Base-by-base conservation (phyloP, 305 asterid species). In the Solanum hybrid region DNA sequence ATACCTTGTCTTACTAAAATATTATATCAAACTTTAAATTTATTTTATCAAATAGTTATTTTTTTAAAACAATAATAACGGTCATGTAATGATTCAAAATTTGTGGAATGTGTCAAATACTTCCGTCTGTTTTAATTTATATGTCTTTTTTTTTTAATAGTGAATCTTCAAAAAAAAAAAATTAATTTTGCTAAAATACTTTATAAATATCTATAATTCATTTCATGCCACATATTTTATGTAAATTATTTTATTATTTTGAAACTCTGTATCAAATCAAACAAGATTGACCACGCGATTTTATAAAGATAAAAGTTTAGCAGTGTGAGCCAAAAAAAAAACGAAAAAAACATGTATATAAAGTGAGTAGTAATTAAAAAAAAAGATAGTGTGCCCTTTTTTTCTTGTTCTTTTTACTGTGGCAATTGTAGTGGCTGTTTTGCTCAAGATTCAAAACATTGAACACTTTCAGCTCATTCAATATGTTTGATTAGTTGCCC, bases 391-490 rank as follows among this genome's bases (percentile, higher is more conserved):
- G 38, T 83, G 27, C 4, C 10, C n/a, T 13, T 36, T 8, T 38
- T 41, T 81, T 24, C 22, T 6, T 70, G 14, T 26, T 68, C 9
- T 68, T 29, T 83, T 83, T 34, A 45, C 37, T 4, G 73, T 27
- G 73, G 6, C 61, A 31, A 2, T 7, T 10, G 79, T 80, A 84
- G 57, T 86, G 26, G 76, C 27, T 34, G 22, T 37, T 17, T 91
- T 87, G 85, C 89, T 82, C 92, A 89, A 92, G 94, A 93, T 94
- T 93, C 93, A 89, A 90, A 89, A 34, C 77, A 45, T 89, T 88
- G 22, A 85, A 65, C 89, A 76, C 87, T 90, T 91, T 82, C 32
- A 88, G 78, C 89, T 13, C 89, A 79, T 93, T 57, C 88, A 3
- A n/a, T 76, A 22, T 5, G 41, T 51, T 85, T 85, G 88, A 57